Conservation (phyloP, 805 yeast genomes). For the Yarrowia sp. region DNA sequence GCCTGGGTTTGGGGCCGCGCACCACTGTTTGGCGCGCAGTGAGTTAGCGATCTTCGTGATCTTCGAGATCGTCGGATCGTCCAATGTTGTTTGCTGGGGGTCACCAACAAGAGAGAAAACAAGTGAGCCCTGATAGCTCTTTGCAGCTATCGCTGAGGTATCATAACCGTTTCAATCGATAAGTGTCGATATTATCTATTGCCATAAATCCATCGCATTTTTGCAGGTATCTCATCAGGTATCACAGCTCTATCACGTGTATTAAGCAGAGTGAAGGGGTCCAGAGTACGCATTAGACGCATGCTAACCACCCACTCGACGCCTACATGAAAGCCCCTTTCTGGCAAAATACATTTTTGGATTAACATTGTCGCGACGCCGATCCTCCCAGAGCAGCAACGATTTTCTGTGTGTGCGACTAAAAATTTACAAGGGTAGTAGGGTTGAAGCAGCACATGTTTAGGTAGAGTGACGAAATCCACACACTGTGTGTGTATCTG, state of each 20-base stretch:
- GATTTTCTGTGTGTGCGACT: conserved; percentile 8
- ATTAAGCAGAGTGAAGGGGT: conserved; percentile 1
- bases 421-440: conserved; percentile 8
- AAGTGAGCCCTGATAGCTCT: neutral
- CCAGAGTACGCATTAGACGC: conserved; percentile 4
- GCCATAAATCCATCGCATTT: neutral
- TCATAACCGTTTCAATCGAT: neutral
- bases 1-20: conserved; percentile 20
- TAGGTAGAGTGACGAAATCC: conserved; percentile 12
- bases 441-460: conserved; percentile 16
- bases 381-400: conserved; percentile 11
- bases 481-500: neutral
- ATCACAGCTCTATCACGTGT: neutral
- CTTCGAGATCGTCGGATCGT: conserved; percentile 25
- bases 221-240: neutral
- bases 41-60: conserved; percentile 4
- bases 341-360: conserved; percentile 19
- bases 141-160: neutral
- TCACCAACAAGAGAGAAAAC: neutral
- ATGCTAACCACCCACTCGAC: neutral
- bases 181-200: no score
- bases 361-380: conserved; percentile 17
- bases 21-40: conserved; percentile 7
- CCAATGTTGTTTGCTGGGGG: conserved; percentile 23
- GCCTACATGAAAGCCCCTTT: conserved; percentile 8